These are phyloP conservation scores for Lactarius evosmus DNA, from an alignment of 768 basidiomycete species.

Conservation along the genomic window DNA sequence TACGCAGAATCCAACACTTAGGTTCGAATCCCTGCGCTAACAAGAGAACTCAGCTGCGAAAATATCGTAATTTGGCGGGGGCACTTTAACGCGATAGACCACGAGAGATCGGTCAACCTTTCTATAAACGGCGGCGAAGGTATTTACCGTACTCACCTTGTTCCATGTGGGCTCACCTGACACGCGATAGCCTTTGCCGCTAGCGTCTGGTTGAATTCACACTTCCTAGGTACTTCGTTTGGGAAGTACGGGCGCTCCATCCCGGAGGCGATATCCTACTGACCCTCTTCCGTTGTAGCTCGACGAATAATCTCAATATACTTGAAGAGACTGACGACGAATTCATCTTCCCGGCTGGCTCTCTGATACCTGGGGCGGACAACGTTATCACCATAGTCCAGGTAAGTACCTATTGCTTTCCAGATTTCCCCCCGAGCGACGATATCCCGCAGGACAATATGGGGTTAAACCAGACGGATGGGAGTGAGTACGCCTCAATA, in stretches of 20 bases:
- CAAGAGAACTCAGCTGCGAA: constrained; percentile 58
- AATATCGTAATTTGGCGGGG: constrained; percentile 81
- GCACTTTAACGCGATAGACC: constrained; percentile 63
- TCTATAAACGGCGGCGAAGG: constrained; percentile 82
- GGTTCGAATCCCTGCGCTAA: not conserved
- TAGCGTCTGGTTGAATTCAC: constrained; percentile 74
- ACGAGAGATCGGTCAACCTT: constrained; percentile 62
- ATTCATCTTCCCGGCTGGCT: constrained; percentile 58
- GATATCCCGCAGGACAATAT: constrained; percentile 59
- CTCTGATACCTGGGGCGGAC: constrained; percentile 50
- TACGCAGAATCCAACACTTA: constrained; percentile 32
- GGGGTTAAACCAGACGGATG: constrained; percentile 62
- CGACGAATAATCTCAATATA: constrained; percentile 59
- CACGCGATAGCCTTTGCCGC: constrained; percentile 64
- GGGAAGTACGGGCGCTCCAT: constrained; percentile 53
- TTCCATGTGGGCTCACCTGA: not conserved
- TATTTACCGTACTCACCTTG: constrained; percentile 30
- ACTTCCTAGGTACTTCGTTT: constrained; percentile 68
- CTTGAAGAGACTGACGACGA: constrained; percentile 65
- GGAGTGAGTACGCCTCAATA: constrained; percentile 39
- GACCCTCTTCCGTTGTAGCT: constrained; percentile 39
- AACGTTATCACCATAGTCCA: constrained; percentile 79
- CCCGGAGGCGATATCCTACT: constrained; percentile 4
- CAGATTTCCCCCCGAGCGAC: not conserved
- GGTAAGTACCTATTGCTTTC: constrained; percentile 37